Conservation (phyloP, 805 yeast genomes). For the Kregervanrija pseudodelftensis region DNA sequence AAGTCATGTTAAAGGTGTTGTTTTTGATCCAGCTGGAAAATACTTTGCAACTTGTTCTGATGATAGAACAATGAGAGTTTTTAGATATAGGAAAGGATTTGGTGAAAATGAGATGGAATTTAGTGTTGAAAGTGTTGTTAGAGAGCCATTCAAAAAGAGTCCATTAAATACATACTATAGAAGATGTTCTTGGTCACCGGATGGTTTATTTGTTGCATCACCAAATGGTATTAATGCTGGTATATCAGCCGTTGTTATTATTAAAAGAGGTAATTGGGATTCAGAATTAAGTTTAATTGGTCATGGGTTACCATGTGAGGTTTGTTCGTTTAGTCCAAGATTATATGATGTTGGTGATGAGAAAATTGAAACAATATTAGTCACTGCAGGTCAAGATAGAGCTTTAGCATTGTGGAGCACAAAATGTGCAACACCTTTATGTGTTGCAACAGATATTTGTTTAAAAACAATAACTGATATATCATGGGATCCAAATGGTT, state of each 20-base stretch:
- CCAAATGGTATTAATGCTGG: slow-evolving; percentile 86
- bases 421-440: slow-evolving; percentile 62
- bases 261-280: slow-evolving; percentile 76
- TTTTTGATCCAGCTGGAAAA: slow-evolving; percentile 96
- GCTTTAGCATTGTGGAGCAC: slow-evolving; percentile 88
- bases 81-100: slow-evolving; percentile 67
- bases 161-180: slow-evolving; percentile 90
- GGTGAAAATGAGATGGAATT: slow-evolving; percentile 68
- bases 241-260: slow-evolving; percentile 63
- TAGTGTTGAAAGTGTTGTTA: slow-evolving; percentile 74
- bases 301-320: slow-evolving; percentile 82
- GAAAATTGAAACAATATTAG: slow-evolving; percentile 53
- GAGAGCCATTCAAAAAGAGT: slow-evolving; percentile 79
- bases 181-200: slow-evolving; percentile 85
- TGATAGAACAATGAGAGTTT: slow-evolving; percentile 83
- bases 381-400: slow-evolving; percentile 94
- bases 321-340: slow-evolving; percentile 67
- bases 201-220: slow-evolving; percentile 79
- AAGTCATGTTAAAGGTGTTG: slow-evolving; percentile 92
- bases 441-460: slow-evolving; percentile 71
- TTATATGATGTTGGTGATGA: slow-evolving; percentile 37
- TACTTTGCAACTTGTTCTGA: slow-evolving; percentile 96
- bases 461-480: slow-evolving; percentile 80
- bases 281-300: slow-evolving; percentile 70
- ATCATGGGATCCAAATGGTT: slow-evolving; percentile 83